A percentile compares a stretch with the other conserved stretches of the same genome.
Evolutionary conservation across 441 rosid species (phyloP).

Genomic region (Brassica balearica): DNA sequence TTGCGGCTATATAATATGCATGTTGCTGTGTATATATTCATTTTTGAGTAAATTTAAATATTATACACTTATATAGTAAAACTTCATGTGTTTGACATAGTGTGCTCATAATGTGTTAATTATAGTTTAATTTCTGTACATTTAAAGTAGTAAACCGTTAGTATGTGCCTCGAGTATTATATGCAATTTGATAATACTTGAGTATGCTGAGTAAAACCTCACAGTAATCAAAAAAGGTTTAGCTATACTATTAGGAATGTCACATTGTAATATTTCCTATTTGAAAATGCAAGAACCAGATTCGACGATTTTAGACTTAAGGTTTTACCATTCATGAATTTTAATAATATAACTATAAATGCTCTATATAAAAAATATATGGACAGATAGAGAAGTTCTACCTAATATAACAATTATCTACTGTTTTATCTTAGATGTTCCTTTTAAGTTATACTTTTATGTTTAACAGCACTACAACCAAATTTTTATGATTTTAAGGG

Average conservation of each 20-base stretch:
- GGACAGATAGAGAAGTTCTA: not conserved
- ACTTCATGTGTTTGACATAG: conserved; percentile 15
- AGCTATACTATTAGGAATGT: not conserved
- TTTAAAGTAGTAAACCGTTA: not conserved
- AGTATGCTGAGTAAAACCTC: not conserved
- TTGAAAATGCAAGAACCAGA: not conserved
- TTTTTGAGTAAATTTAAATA: not conserved
- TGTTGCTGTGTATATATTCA: not conserved
- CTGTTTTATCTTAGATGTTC: not conserved
- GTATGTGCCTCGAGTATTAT: not conserved
- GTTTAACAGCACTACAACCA: not conserved
- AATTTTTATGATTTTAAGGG: not conserved
- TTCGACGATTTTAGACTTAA: not conserved
- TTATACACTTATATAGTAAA: not conserved
- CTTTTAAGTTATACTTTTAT: not conserved
- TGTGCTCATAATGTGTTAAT: conserved; percentile 25
- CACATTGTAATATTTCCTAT: not conserved
- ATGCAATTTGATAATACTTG: conserved; percentile 1
- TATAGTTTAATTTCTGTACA: conserved; percentile 1
- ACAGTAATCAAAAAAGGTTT: conserved; percentile 2
- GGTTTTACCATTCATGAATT: not conserved
- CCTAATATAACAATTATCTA: not conserved
- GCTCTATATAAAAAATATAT: not conserved
- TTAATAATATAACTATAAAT: not conserved
- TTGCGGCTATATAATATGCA: conserved; percentile 32